Base-by-base conservation (phyloP, 2,329 filamentous ascomycete species). In the Colletotrichum gigasporum region DNA sequence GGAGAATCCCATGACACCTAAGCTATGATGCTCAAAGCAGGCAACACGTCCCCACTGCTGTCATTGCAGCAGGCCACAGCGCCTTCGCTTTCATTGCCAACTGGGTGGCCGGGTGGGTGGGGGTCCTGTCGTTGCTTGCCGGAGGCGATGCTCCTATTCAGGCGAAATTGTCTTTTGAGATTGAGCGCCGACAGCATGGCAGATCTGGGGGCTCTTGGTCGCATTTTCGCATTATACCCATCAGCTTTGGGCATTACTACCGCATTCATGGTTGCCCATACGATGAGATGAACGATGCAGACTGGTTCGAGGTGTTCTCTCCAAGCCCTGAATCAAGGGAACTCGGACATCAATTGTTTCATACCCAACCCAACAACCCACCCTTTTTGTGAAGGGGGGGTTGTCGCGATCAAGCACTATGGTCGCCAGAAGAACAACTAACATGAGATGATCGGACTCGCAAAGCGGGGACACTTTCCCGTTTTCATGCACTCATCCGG, bases 381-480 rank as follows among this genome's bases (percentile, higher is more conserved):
- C 22, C 22, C 41, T 10, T 42, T 11, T 12, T 3, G 11, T 10
- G 3, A 16, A 9, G 24, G 37, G 44, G n/a, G 12, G n/a, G n/a
- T n/a, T n/a, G n/a, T n/a, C n/a, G n/a, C n/a, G n/a, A n/a, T n/a
- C n/a, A n/a, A n/a, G n/a, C n/a, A n/a, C n/a, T n/a, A n/a, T n/a
- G n/a, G n/a, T n/a, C n/a, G n/a, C n/a, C n/a, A n/a, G n/a, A n/a
- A n/a, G n/a, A n/a, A 24, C 22, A 24, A 44, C 11, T 10, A 44
- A 60, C 37, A 16, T 52, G n/a, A 34, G 56, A 70, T 71, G n/a
- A 9, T 24, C 16, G 12, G 35, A 10, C 24, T 20, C 24, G 48
- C 11, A 53, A n/a, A n/a, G n/a, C n/a, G n/a, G n/a, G n/a, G n/a
- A n/a, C n/a, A n/a, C n/a, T n/a, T n/a, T n/a, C n/a, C n/a, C n/a